These are phyloP conservation scores for Pleurotus tuoliensis DNA, from an alignment of 768 basidiomycete species.

Conservation along the genomic window DNA sequence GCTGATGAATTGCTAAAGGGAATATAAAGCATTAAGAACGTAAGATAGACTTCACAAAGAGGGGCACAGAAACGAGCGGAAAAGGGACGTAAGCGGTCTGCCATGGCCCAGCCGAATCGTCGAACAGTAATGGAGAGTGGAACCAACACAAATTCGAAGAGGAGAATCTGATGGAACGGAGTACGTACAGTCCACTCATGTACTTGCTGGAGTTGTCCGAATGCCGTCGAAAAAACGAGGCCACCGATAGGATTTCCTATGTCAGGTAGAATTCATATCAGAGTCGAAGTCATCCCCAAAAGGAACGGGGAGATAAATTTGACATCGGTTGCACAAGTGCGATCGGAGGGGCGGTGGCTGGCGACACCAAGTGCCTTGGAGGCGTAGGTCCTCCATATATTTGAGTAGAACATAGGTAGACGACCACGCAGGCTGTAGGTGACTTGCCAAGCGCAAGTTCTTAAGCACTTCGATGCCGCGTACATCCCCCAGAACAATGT, in stretches of 20 bases:
- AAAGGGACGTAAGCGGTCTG: too few relatives aligned
- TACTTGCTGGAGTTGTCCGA: conserved; percentile 52
- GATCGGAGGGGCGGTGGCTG: too few relatives aligned
- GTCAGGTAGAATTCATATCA: background rate
- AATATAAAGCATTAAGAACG: background rate
- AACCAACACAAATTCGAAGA: background rate
- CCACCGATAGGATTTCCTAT: conserved; percentile 58
- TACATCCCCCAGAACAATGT: too few relatives aligned
- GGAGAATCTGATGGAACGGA: background rate
- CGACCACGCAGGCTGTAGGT: too few relatives aligned
- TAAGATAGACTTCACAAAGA: background rate
- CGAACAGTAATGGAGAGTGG: too few relatives aligned
- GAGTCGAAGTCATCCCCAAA: background rate
- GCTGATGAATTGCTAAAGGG: conserved; percentile 55
- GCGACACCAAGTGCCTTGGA: too few relatives aligned
- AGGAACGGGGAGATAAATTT: background rate
- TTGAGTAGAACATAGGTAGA: too few relatives aligned
- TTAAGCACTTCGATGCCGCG: too few relatives aligned
- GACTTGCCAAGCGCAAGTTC: too few relatives aligned
- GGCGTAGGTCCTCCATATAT: too few relatives aligned
- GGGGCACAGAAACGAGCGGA: too few relatives aligned
- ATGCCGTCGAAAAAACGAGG: conserved; percentile 72
- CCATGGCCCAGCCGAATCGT: too few relatives aligned
- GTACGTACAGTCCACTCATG: conserved; percentile 68
- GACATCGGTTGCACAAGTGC: background rate